These are phyloP conservation scores for Flaveria linearis DNA, from an alignment of 129 eudicot species.

Conservation along the genomic window DNA sequence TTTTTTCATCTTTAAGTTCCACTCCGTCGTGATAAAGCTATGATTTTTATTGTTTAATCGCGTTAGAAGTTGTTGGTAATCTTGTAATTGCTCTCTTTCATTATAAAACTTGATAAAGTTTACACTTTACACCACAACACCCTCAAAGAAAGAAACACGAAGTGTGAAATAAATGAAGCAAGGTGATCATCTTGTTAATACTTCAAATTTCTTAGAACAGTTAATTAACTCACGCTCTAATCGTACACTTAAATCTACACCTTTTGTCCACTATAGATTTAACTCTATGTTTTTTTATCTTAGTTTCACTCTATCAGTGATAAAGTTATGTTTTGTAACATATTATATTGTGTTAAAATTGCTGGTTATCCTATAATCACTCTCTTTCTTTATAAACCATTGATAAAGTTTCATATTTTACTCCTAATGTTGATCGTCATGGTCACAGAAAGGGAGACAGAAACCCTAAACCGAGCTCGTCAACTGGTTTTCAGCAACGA, in stretches of 20 bases:
- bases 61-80: neutral
- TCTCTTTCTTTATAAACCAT: neutral
- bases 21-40: neutral
- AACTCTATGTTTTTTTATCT: too few species aligned
- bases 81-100: neutral
- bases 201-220: neutral
- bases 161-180: too few species aligned
- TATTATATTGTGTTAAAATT: neutral
- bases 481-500: slow-evolving; percentile 83
- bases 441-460: slow-evolving; percentile 92
- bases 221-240: too few species aligned
- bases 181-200: slow-evolving; percentile 38
- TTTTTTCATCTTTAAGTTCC: slow-evolving; percentile 24
- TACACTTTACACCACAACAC: neutral
- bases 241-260: too few species aligned
- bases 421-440: slow-evolving; percentile 22
- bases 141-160: neutral
- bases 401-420: neutral
- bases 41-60: neutral
- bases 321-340: neutral
- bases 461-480: slow-evolving; percentile 91
- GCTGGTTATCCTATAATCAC: neutral
- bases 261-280: too few species aligned
- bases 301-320: neutral
- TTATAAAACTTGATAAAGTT: neutral